A percentile compares a stretch with the other conserved stretches of the same genome.
These are phyloP conservation scores for Fusarium multiceps DNA, from an alignment of 2,329 filamentous ascomycete genomes.

Conservation along the genomic window DNA sequence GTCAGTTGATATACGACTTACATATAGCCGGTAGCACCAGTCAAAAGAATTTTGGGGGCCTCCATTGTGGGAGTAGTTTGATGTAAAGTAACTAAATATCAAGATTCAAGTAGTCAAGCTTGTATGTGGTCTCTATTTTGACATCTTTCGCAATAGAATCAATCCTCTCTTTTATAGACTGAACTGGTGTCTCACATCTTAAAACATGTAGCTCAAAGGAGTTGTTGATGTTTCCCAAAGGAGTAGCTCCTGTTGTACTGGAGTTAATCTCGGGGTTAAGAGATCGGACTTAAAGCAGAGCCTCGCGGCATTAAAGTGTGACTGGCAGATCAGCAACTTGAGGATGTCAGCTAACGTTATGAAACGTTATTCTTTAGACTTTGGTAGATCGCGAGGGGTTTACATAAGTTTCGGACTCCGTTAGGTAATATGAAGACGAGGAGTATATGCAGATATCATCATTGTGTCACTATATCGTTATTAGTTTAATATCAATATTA, in stretches of 20 bases:
- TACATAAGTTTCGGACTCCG: background rate
- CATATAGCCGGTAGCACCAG: constrained; percentile 17
- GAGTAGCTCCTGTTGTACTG: background rate
- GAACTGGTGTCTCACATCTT: accelerated
- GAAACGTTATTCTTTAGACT: too few species aligned
- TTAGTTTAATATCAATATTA: background rate
- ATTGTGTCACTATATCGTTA: background rate
- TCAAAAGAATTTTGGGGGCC: constrained; percentile 1
- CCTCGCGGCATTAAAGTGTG: background rate
- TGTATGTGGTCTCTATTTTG: background rate
- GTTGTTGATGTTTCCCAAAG: background rate
- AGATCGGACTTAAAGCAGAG: constrained; percentile 3
- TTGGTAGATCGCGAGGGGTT: too few species aligned
- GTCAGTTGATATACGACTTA: accelerated
- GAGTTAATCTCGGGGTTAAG: constrained; percentile 3
- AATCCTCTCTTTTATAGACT: background rate
- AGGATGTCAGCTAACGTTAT: background rate
- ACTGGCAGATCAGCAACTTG: background rate
- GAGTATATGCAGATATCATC: background rate
- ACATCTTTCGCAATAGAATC: accelerated
- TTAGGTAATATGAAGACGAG: background rate
- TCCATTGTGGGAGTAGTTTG: background rate
- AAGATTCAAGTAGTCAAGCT: background rate
- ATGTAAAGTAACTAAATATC: background rate
- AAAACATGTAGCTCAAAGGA: background rate